A percentile compares a stretch with the other conserved stretches of the same genome.
These are phyloP conservation scores for Podaxis sp. DNA, from an alignment of 768 basidiomycete species.

Conservation along the genomic window DNA sequence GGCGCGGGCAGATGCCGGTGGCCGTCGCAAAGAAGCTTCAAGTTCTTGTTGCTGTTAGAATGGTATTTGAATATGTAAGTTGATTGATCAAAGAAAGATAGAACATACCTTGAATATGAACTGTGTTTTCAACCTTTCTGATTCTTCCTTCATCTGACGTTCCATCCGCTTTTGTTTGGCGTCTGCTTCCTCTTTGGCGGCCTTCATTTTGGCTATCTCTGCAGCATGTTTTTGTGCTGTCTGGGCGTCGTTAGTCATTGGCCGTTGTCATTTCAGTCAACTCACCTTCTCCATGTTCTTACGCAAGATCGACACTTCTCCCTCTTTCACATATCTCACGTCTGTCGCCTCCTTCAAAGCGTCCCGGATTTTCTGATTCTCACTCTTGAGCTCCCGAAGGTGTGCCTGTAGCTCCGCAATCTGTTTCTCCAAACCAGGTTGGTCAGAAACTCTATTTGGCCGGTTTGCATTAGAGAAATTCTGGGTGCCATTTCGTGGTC, in stretches of 20 bases:
- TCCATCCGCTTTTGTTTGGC: slow-evolving; percentile 53
- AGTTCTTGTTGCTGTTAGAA: slow-evolving; percentile 62
- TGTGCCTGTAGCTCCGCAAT: slow-evolving; percentile 31
- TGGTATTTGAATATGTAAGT: not conserved
- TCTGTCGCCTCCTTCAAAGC: slow-evolving; percentile 49
- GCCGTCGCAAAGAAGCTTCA: slow-evolving; percentile 54
- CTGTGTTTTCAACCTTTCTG: slow-evolving; percentile 69
- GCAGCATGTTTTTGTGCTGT: slow-evolving; percentile 56
- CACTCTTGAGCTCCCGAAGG: slow-evolving; percentile 43
- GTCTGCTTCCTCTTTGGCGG: slow-evolving; percentile 62
- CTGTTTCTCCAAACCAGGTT: slow-evolving; percentile 21
- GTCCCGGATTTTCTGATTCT: slow-evolving; percentile 46
- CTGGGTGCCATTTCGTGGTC: not conserved
- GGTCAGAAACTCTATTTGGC: not conserved
- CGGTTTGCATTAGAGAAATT: not conserved
- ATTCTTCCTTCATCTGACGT: slow-evolving; percentile 64
- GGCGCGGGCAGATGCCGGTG: slow-evolving; percentile 43
- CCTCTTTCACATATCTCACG: slow-evolving; percentile 58
- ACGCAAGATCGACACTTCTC: slow-evolving; percentile 68
- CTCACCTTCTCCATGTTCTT: slow-evolving; percentile 67
- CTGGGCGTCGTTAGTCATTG: slow-evolving; percentile 33
- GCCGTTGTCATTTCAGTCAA: not conserved
- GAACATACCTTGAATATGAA: slow-evolving; percentile 63
- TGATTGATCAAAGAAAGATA: not conserved
- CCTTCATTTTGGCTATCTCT: slow-evolving; percentile 55